Evolutionary conservation across 2,329 filamentous ascomycete species (phyloP), one percentile per base, ranked within the genome.

Genomic region (Berkeleyomyces rouxiae): DNA sequence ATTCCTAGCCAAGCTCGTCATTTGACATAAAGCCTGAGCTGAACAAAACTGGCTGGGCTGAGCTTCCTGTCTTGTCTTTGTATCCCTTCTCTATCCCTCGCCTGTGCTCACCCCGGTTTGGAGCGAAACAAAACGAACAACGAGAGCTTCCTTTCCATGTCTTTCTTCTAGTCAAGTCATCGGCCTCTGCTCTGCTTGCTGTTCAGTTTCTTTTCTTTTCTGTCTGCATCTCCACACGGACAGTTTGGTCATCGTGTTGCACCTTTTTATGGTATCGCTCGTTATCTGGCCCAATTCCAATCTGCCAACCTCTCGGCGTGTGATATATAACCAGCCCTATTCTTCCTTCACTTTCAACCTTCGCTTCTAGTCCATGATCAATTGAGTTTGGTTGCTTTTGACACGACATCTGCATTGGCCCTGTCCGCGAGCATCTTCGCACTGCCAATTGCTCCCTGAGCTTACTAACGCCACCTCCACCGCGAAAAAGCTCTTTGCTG

Each of bases 101-200:
- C 37, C 40, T 51, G 47, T 16, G 31, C 59, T 33, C 7, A 53
- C 47, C 23, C 37, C 47, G 40, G 44, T n/a, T 36, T 59, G 40
- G 40, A 59, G 13, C 57, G 43, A 13, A 59, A 43, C 23, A 43
- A 59, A 43, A 44, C 57, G 43, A 23, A n/a, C 23, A 16, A 7
- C 42, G 31, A 43, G 7, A 44, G 43, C 70, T 61, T 66, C 61
- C 64, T 65, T 61, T 53, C 65, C 65, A 64, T 65, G 62, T 59
- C 63, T 64, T 63, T 63, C 66, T 66, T 61, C 64, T 64, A 59
- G 64, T 65, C 65, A 62, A 59, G 64, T 65, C 65, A 62, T 67
- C 64, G 60, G 59, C 42, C 36, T 58, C 16, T 59, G 16, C 59
- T 43, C 23, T 57, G 33, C 37, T 42, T 16, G 23, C 23, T 59